Evolutionary conservation across 768 basidiomycete species (phyloP).

Genomic region (Auricularia auricula-judae): DNA sequence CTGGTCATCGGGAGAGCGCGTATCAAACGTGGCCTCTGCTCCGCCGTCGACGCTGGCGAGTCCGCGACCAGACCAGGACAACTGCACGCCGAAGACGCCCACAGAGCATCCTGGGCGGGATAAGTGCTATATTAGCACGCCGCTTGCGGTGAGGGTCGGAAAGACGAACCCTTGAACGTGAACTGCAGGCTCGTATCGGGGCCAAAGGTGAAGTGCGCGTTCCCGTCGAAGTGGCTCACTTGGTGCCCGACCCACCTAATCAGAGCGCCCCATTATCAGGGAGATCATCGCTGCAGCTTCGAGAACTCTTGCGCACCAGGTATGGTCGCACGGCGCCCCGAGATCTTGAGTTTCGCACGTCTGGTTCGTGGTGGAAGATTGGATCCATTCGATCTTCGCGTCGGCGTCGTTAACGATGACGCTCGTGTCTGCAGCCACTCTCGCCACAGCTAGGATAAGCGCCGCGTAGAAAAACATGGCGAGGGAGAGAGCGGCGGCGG

Average conservation of each 20-base stretch:
- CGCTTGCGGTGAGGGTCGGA: neutral
- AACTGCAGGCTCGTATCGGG: neutral
- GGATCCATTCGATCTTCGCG: neutral
- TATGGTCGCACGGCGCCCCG: neutral
- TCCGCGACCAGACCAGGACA: neutral
- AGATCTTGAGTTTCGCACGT: neutral
- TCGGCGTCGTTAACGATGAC: neutral
- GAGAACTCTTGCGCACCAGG: neutral
- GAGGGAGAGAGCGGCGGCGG: too few species aligned
- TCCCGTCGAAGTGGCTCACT: neutral
- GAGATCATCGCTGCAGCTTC: neutral
- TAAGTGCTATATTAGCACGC: neutral
- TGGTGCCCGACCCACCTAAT: neutral
- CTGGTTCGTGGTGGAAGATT: neutral
- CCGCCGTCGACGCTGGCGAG: neutral
- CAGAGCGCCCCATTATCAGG: neutral
- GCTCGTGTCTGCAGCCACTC: neutral
- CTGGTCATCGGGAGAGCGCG: neutral
- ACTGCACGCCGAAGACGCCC: neutral
- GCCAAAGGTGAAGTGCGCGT: neutral
- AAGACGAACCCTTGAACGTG: neutral
- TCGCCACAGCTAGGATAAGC: neutral
- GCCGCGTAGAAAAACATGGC: too few species aligned
- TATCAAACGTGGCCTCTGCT: neutral
- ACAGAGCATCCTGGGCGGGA: neutral